Conservation (phyloP, 331 rosid genomes). For the Pyrus hybrid region DNA sequence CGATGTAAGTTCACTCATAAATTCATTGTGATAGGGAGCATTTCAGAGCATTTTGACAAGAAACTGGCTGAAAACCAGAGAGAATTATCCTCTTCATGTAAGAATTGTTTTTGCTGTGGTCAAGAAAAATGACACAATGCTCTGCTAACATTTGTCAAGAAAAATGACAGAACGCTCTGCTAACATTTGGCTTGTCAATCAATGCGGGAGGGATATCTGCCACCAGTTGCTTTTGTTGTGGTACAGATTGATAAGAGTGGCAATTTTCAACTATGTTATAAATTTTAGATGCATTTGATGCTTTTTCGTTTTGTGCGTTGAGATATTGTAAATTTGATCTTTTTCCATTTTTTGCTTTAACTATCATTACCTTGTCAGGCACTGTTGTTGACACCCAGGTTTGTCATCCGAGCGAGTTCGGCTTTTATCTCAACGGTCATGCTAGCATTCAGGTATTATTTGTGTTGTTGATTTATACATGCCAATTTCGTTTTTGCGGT, state of each 20-base stretch:
- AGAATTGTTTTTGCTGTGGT: not conserved
- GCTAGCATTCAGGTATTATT: conserved; percentile 58
- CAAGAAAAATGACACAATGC: not conserved
- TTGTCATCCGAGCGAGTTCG: conserved; percentile 65
- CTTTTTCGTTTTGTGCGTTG: not conserved
- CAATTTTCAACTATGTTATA: conserved; percentile 63
- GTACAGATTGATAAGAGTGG: conserved; percentile 63
- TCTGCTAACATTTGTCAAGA: not conserved
- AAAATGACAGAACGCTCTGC: too few species aligned
- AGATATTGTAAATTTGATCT: too few species aligned
- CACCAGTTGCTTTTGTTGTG: conserved; percentile 58
- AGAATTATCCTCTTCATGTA: conserved; percentile 82
- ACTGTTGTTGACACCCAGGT: conserved; percentile 55
- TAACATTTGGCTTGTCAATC: conserved; percentile 63
- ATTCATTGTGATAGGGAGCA: conserved; percentile 39
- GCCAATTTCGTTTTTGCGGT: not conserved
- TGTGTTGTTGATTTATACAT: too few species aligned
- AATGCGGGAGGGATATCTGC: conserved; percentile 32
- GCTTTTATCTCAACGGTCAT: conserved; percentile 77
- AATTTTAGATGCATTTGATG: not conserved
- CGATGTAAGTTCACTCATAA: conserved; percentile 36
- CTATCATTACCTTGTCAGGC: conserved; percentile 19
- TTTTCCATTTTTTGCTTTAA: not conserved
- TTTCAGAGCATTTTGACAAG: conserved; percentile 26
- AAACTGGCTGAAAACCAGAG: conserved; percentile 30